Conservation (phyloP, 345 rosid genomes). For the Camelina hispida region DNA sequence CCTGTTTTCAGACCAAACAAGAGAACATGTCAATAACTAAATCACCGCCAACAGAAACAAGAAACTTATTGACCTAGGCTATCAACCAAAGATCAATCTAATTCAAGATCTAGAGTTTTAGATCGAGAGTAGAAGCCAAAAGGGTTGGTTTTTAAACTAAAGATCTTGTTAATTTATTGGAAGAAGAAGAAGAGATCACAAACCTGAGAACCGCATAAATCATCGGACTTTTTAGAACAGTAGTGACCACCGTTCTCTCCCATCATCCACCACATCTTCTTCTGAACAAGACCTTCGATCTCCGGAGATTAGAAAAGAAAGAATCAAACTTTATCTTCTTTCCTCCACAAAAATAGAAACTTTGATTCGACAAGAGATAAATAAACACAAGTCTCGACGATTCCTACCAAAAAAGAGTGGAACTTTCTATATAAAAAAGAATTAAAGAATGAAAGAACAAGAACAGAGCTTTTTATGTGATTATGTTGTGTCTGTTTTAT, state of each 20-base stretch:
- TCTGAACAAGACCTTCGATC: conserved; percentile 31
- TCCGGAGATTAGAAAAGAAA: conserved; percentile 1
- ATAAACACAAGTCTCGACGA: conserved; percentile 7
- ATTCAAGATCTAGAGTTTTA: conserved; percentile 22
- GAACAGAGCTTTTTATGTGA: conserved; percentile 30
- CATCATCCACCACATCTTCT: conserved; percentile 99
- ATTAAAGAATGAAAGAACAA: conserved; percentile 31
- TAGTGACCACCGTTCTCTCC: conserved; percentile 87
- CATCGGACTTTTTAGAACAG: conserved; percentile 93
- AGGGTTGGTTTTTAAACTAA: conserved; percentile 1
- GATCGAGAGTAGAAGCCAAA: conserved; percentile 21
- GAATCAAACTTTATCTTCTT: background rate
- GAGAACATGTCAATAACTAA: conserved; percentile 4
- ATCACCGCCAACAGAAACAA: background rate
- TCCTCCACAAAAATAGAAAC: background rate
- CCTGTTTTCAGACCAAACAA: conserved; percentile 53
- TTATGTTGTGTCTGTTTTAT: conserved; percentile 21
- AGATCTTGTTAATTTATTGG: conserved; percentile 19
- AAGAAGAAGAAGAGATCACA: conserved; percentile 5
- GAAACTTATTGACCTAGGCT: background rate
- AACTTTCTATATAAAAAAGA: background rate
- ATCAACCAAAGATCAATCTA: conserved; percentile 1
- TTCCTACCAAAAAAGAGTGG: background rate
- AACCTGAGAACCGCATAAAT: conserved; percentile 83
- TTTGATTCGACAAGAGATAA: background rate